Evolutionary conservation across 441 rosid genomes (phyloP).

Genomic region (Raphanus hybrid): DNA sequence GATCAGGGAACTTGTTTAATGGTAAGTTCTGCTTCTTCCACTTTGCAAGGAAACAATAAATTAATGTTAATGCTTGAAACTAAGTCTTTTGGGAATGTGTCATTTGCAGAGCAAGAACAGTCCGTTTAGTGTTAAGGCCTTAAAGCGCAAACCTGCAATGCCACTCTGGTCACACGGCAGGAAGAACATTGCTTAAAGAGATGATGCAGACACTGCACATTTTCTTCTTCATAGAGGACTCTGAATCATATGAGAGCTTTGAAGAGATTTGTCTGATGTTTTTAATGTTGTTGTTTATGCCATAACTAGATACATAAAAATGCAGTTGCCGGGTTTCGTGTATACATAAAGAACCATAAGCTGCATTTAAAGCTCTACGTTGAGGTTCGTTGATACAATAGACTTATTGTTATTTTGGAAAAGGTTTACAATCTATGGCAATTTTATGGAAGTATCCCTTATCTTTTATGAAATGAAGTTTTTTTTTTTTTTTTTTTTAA

Average conservation of each 20-base stretch:
- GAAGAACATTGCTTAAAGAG: slow-evolving; percentile 49
- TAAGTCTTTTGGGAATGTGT: slow-evolving; percentile 20
- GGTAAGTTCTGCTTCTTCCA: slow-evolving; percentile 48
- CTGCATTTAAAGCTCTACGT: slow-evolving; percentile 24
- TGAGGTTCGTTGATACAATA: slow-evolving; percentile 25
- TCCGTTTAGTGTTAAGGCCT: slow-evolving; percentile 72
- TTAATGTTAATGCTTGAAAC: neutral
- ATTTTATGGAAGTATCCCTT: neutral
- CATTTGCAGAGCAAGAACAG: slow-evolving; percentile 74
- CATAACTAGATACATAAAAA: slow-evolving; percentile 21
- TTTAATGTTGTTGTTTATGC: slow-evolving; percentile 37
- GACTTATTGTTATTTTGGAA: no score
- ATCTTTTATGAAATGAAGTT: no score
- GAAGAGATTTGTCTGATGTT: slow-evolving; percentile 28
- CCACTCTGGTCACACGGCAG: slow-evolving; percentile 65
- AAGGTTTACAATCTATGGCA: slow-evolving; percentile 11
- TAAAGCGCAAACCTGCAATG: slow-evolving; percentile 66
- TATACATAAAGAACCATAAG: slow-evolving; percentile 29
- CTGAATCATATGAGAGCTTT: slow-evolving; percentile 12
- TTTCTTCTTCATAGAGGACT: slow-evolving; percentile 24
- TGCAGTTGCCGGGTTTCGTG: slow-evolving; percentile 26
- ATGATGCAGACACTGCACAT: slow-evolving; percentile 6
- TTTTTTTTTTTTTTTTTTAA: no score
- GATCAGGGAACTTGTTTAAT: slow-evolving; percentile 69
- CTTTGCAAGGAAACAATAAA: slow-evolving; percentile 13